These are phyloP conservation scores for Phytophthora idaei DNA, from an alignment of 352 stramenopile genomes.

Conservation along the genomic window DNA sequence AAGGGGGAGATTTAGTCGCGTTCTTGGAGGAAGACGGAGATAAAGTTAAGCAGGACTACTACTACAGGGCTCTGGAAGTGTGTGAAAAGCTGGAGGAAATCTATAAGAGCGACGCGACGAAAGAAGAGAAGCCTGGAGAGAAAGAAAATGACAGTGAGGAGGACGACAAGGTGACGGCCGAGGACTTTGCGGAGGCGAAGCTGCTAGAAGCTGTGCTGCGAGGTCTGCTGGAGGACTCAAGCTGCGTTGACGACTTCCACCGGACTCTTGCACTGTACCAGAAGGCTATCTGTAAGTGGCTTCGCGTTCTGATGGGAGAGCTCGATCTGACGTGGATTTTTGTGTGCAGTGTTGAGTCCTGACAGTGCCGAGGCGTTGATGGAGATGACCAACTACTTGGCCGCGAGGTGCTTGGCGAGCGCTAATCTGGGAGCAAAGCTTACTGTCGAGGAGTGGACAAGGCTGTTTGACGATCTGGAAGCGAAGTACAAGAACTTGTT, in stretches of 20 bases:
- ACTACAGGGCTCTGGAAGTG: constrained; percentile 31
- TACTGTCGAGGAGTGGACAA: constrained; percentile 39
- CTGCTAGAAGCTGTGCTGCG: constrained; percentile 70
- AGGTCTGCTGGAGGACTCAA: constrained; percentile 22
- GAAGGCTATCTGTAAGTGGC: constrained; percentile 46
- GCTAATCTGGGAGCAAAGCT: constrained; percentile 15
- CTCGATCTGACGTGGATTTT: constrained; percentile 7
- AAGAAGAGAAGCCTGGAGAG: constrained; percentile 11
- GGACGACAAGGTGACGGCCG: constrained; percentile 50
- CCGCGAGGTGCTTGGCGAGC: constrained; percentile 43
- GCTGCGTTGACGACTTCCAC: constrained; percentile 40
- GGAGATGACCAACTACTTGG: constrained; percentile 76
- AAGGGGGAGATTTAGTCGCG: constrained; percentile 50
- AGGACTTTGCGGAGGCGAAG: constrained; percentile 53
- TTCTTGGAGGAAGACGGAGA: constrained; percentile 48
- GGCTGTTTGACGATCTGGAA: constrained; percentile 54
- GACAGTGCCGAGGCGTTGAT: constrained; percentile 70
- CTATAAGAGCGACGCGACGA: constrained; percentile 35
- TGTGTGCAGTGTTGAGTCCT: constrained; percentile 48
- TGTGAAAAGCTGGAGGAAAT: constrained; percentile 47
- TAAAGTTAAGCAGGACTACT: constrained; percentile 25
- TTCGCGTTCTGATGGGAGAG: neutral
- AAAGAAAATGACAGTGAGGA: constrained; percentile 13
- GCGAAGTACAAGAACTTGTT: constrained; percentile 47
- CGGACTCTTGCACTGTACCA: constrained; percentile 65